Evolutionary conservation across 495 filamentous ascomycete species (phyloP).

Genomic region (Aspergillus cristatus): DNA sequence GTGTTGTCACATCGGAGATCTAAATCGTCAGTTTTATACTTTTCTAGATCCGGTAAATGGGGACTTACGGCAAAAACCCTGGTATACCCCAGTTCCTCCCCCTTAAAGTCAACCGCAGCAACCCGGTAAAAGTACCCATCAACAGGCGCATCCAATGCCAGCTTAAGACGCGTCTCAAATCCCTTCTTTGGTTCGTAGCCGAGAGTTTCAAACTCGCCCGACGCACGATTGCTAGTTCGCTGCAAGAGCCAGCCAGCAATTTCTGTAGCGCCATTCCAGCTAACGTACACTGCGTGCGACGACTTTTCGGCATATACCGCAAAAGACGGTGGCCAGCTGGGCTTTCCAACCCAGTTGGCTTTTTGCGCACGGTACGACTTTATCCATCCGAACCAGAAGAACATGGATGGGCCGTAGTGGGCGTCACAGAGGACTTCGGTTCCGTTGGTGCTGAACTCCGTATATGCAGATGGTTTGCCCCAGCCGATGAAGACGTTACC

Average conservation of each 20-base stretch:
- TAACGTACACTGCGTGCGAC: conserved; percentile 9
- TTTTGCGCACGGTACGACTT: conserved; percentile 12
- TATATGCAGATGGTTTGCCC: conserved; percentile 37
- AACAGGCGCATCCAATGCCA: background rate
- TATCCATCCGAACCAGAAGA: conserved; percentile 8
- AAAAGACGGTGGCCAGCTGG: conserved; percentile 6
- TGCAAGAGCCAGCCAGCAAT: conserved; percentile 8
- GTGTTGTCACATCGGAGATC: too few relatives aligned
- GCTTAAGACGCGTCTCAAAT: conserved; percentile 14
- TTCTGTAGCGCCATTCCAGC: conserved; percentile 26
- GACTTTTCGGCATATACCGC: conserved; percentile 2
- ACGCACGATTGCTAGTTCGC: conserved; percentile 9
- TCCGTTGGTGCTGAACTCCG: conserved; percentile 38
- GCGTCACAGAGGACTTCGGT: conserved; percentile 24
- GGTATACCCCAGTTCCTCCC: conserved; percentile 1
- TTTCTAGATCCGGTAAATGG: too few relatives aligned
- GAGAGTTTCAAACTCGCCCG: conserved; percentile 16
- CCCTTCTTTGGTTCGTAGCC: conserved; percentile 13
- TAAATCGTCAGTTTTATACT: too few relatives aligned
- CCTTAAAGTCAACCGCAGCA: background rate
- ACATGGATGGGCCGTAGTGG: conserved; percentile 5
- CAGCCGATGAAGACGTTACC: conserved; percentile 43
- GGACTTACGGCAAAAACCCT: background rate
- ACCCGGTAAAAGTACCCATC: background rate
- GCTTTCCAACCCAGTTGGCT: conserved; percentile 10